These are phyloP conservation scores for Calonectria fujianensis DNA, from an alignment of 2,329 filamentous ascomycete species.

Conservation along the genomic window DNA sequence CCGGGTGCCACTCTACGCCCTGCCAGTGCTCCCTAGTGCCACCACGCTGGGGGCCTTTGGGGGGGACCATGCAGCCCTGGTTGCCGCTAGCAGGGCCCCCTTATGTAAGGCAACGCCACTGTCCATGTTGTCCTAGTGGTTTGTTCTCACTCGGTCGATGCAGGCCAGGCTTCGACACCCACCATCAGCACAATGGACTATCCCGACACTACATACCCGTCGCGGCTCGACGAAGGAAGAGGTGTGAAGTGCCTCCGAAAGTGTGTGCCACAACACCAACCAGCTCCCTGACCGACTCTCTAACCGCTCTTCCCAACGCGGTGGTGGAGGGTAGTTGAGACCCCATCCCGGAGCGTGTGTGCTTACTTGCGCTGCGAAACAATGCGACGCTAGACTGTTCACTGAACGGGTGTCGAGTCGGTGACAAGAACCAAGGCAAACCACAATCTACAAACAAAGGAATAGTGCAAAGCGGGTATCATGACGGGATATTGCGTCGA, in stretches of 20 bases:
- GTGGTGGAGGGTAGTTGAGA: conserved; percentile 32
- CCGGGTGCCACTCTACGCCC: conserved; percentile 23
- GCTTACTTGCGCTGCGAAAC: conserved; percentile 23
- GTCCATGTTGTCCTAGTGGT: conserved; percentile 42
- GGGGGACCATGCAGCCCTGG: conserved; percentile 24
- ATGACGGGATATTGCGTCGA: neutral
- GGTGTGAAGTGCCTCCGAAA: conserved; percentile 9
- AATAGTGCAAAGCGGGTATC: neutral
- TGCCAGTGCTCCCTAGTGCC: conserved; percentile 27
- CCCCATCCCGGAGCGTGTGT: conserved; percentile 14
- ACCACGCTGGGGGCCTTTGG: conserved; percentile 14
- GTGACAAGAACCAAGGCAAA: conserved; percentile 1
- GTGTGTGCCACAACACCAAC: conserved; percentile 35
- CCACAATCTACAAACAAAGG: neutral
- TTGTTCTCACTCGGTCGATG: conserved; percentile 19
- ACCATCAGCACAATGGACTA: conserved; percentile 21
- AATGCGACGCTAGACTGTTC: conserved; percentile 5
- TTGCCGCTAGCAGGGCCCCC: conserved; percentile 36
- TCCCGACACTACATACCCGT: conserved; percentile 27
- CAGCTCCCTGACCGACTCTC: conserved; percentile 22
- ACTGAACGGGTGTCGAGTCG: neutral
- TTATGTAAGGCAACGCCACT: conserved; percentile 50
- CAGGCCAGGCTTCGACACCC: conserved; percentile 12
- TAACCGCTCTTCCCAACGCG: conserved; percentile 11
- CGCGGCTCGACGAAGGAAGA: conserved; percentile 17